Base-by-base conservation (phyloP, 108 stramenopile genomes). In the Skeletonema costatum region DNA sequence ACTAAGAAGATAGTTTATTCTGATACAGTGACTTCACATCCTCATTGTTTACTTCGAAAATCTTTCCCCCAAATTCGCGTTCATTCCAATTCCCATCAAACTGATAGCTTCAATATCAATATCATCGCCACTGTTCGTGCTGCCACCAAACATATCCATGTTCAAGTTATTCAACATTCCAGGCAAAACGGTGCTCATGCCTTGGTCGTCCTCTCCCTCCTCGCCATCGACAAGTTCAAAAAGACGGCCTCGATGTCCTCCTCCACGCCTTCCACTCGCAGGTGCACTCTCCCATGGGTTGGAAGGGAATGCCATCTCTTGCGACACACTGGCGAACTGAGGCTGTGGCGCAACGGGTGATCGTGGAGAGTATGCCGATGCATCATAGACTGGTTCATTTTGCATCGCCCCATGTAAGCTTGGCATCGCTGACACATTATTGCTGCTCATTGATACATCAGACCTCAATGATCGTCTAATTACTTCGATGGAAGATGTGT, bases 81-180 rank as follows among this genome's bases (percentile, higher is more conserved):
- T 74, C 73, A 79, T 46, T 42, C 88, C 88, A 56, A 93, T 91
- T 14, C 92, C 92, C 93, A 90, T 90, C 76, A 94, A 75, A 66
- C 90, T 91, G 44, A 95, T 93, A 14, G 92, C 94, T 80, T 95
- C 94, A 70, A 95, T 92, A 68, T 95, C 91, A 33, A 95, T 56
- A 16, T 56, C 83, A 59, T 95, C 90, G 42, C 84, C 80, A 17
- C 72, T 74, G 13, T 73, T 59, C 63, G 79, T 78, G 76, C 36
- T 81, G 12, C 76, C 65, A 87, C 84, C 71, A 92, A 95, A 73
- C 70, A 85, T 80, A 51, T 73, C 66, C 66, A 85, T 80, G 36
- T 73, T 67, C 66, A 95, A 85, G 77, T 79, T 90, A 53, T 87
- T 84, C 60, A 93, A 76, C 87, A 93, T 88, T 16, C 90, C 93